phyloP scores from a whole-genome alignment of 2,329 filamentous ascomycete species.

The Neonectria ditissima region DNA sequence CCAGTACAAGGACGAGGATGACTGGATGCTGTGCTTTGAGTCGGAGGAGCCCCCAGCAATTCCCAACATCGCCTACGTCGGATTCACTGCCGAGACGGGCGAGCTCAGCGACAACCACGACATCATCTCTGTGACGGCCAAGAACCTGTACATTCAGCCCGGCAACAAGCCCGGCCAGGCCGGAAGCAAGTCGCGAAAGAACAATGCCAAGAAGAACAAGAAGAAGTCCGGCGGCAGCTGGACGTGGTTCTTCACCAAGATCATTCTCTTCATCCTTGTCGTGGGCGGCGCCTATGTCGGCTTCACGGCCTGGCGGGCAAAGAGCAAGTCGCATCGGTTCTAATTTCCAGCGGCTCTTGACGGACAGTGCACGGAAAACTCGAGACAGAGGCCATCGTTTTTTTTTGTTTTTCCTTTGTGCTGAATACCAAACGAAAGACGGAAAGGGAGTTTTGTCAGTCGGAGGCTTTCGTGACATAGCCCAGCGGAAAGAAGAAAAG shows the following conservation, averaged over 20 bases:
- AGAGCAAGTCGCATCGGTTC: conserved; percentile 70
- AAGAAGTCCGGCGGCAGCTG: conserved; percentile 61
- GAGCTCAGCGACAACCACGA: conserved; percentile 98
- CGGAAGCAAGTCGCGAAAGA: conserved; percentile 52
- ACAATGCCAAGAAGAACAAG: conserved; percentile 53
- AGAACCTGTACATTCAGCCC: conserved; percentile 83
- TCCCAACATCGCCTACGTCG: conserved; percentile 80
- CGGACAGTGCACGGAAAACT: conserved; percentile 6
- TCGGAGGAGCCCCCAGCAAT: conserved; percentile 77
- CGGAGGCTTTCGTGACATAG: conserved; percentile 10
- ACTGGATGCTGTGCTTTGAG: conserved; percentile 93
- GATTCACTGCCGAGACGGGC: conserved; percentile 89
- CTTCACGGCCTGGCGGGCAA: conserved; percentile 83
- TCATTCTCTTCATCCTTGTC: conserved; percentile 78
- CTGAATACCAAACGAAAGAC: conserved; percentile 14
- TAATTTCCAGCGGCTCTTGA: conserved; percentile 47
- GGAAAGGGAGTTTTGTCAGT: neutral
- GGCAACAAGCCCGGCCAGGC: conserved; percentile 57
- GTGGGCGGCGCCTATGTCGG: conserved; percentile 84
- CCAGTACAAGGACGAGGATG: conserved; percentile 90
- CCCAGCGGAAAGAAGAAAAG: conserved; percentile 9
- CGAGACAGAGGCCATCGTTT: conserved; percentile 18
- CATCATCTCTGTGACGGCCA: conserved; percentile 86
- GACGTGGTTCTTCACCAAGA: conserved; percentile 80
- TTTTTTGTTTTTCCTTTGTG: conserved; percentile 22